Evolutionary conservation across 306 rosid species (phyloP).

Genomic region (Cotoneaster glaucophyllus): DNA sequence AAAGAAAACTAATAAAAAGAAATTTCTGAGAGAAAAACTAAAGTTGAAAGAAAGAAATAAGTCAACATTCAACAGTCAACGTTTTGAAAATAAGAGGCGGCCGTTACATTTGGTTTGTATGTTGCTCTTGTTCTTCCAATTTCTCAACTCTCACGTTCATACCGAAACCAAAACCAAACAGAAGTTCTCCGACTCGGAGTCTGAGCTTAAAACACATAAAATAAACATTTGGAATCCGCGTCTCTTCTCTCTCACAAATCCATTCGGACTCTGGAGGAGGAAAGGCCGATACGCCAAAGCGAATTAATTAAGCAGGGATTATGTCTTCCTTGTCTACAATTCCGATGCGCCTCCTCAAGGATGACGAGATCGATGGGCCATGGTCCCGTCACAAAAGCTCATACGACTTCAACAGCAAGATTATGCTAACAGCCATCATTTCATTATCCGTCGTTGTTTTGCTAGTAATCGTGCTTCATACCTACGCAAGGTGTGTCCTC

Average conservation of each 20-base stretch:
- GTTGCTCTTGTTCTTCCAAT: neutral
- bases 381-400: neutral
- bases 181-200: neutral
- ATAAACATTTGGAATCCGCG: neutral
- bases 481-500: constrained; percentile 60
- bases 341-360: neutral
- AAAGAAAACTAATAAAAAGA: neutral
- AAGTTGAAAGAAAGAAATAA: neutral
- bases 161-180: neutral
- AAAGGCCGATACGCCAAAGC: neutral
- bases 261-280: neutral
- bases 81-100: constrained; percentile 1
- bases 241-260: neutral
- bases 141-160: neutral
- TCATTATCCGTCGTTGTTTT: constrained; percentile 48
- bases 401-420: constrained; percentile 37
- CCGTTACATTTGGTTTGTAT: neutral
- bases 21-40: neutral
- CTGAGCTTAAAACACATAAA: neutral
- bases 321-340: neutral
- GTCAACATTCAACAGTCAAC: constrained; percentile 34
- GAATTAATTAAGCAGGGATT: neutral
- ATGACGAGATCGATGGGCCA: fast-evolving
- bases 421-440: constrained; percentile 50
- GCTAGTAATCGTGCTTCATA: constrained; percentile 59